Evolutionary conservation across 2,329 filamentous ascomycete species (phyloP).

Genomic region (Amesomyces nigricolor): DNA sequence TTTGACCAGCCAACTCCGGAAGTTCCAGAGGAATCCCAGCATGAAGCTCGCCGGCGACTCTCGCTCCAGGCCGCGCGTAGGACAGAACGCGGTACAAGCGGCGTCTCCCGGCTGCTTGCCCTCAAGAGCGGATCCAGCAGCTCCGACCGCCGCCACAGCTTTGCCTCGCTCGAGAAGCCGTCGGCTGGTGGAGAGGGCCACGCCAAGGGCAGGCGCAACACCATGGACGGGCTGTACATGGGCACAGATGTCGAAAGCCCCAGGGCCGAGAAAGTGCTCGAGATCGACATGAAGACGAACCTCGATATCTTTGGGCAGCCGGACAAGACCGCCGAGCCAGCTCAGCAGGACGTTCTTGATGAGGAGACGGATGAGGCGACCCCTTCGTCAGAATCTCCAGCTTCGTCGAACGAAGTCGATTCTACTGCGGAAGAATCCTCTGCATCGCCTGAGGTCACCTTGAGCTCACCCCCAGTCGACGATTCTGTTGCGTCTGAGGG

Average conservation of each 20-base stretch:
- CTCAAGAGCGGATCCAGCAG: constrained; percentile 14
- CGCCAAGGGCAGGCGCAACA: constrained; percentile 21
- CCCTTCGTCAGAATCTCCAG: not conserved
- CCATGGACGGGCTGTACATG: constrained; percentile 20
- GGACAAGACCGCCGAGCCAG: not conserved
- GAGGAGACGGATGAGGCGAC: not conserved
- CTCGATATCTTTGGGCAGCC: constrained; percentile 32
- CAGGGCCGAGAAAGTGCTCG: constrained; percentile 16
- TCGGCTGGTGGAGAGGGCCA: not conserved
- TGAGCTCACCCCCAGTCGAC: not conserved
- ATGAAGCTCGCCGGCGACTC: constrained; percentile 29
- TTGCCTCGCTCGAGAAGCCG: constrained; percentile 2
- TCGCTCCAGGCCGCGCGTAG: constrained; percentile 29
- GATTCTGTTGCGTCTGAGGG: constrained; percentile 3
- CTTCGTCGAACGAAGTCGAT: not conserved
- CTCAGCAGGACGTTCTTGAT: not conserved
- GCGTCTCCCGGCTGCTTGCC: constrained; percentile 14
- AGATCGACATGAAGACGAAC: constrained; percentile 31
- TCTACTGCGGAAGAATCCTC: not conserved
- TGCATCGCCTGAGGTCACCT: not conserved
- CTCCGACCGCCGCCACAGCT: constrained; percentile 29
- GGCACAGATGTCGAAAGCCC: not conserved
- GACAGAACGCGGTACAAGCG: constrained; percentile 25
- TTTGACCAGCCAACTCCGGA: constrained; percentile 29
- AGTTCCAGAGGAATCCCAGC: constrained; percentile 21